Conservation (phyloP, 345 rosid species). For the Camelina hispida region DNA sequence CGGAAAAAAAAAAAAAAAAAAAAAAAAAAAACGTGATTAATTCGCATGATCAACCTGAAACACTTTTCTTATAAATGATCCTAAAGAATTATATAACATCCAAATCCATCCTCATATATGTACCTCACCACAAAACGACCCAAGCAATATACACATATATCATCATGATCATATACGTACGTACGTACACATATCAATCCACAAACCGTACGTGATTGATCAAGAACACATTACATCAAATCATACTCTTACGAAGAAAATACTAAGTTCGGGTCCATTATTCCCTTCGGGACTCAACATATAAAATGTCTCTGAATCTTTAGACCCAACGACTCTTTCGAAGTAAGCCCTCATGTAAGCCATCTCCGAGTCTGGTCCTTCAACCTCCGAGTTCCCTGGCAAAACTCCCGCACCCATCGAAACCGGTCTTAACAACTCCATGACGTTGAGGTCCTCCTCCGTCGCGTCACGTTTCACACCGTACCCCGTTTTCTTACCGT, state of each 20-base stretch:
- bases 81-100: background rate
- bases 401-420: constrained; percentile 92
- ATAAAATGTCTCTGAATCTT: constrained; percentile 78
- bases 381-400: constrained; percentile 67
- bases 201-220: background rate
- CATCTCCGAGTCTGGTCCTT: constrained; percentile 73
- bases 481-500: constrained; percentile 79
- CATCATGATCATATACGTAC: constrained; percentile 8
- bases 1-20: no score
- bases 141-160: constrained; percentile 6
- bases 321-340: constrained; percentile 80
- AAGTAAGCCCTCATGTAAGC: constrained; percentile 83
- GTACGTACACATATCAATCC: background rate
- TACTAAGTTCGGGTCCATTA: constrained; percentile 82
- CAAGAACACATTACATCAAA: constrained; percentile 19
- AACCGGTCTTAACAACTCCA: constrained; percentile 78
- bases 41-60: constrained; percentile 5
- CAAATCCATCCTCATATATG: background rate
- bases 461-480: constrained; percentile 70
- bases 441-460: constrained; percentile 70
- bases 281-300: constrained; percentile 88
- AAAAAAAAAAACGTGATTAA: background rate
- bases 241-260: constrained; percentile 76
- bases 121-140: background rate
- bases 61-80: background rate